Base-by-base conservation (phyloP, 164 flowering plant genomes). In the Dillenia suffruticosa region DNA sequence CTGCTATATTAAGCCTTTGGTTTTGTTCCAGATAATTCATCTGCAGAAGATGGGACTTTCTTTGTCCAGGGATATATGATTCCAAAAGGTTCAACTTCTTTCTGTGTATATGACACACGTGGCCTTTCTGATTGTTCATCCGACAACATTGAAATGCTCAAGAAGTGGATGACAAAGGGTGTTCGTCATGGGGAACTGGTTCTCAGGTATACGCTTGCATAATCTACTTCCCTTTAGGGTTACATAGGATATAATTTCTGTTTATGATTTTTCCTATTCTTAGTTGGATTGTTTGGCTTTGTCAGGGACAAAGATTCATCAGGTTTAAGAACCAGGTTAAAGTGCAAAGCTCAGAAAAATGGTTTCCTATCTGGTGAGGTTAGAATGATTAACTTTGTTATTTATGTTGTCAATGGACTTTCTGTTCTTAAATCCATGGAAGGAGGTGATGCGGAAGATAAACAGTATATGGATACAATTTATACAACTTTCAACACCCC, bases 61-160 rank as follows among this genome's bases (percentile, higher is more conserved):
- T 89, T 84, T 72, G 84, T 87, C 54, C 85, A 80, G 51, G 90
- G 86, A 64, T 86, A 87, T 68, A 75, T 69, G 83, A 78, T 87
- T 56, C 94, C 92, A 12, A 79, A 80, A 77, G 71, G 66, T 58
- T 82, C 88, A 45, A 71, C 72, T 61, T 82, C 91, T 15, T 84
- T 92, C 55, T 84, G 95, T 64, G 62, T 92, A 22, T 89, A 77
- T 65, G 98, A 92, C 68, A 89, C 92, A 3, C 90, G 91, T 7
- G 62, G 90, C 68, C 71, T 91, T 67, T 81, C 84, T 50, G 69
- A 72, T 69, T 61, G 72, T 49, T 45, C 70, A n/a, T 63, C 67
- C 57, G 90, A 83, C 14, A 83, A 86, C 69, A 58, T 56, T 49
- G 48, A 73, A 57, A 69, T 77, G 74, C 32, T 92, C 10, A 69